These are phyloP conservation scores for Botrytis porri DNA, from an alignment of 2,329 filamentous ascomycete species.

Conservation along the genomic window DNA sequence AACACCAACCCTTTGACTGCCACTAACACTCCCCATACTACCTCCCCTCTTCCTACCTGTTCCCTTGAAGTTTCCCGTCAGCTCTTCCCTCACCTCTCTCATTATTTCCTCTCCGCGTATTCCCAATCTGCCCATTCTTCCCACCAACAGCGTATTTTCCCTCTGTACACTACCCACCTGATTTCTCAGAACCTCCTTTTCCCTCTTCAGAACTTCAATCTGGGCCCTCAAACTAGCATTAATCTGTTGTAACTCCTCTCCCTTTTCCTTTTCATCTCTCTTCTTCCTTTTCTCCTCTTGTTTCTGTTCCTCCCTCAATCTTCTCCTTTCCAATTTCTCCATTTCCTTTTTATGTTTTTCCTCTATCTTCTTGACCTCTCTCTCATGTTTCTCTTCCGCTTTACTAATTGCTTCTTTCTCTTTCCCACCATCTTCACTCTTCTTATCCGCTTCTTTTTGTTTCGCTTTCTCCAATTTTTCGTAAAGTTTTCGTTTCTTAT, in stretches of 20 bases:
- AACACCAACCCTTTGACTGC: background rate
- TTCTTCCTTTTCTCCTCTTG: conserved; percentile 52
- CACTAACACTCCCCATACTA: conserved; percentile 26
- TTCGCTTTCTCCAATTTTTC: conserved; percentile 58
- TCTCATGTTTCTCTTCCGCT: conserved; percentile 60
- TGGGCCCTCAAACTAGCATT: conserved; percentile 49
- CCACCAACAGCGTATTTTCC: conserved; percentile 58
- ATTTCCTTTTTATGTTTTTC: conserved; percentile 65
- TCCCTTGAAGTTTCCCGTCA: conserved; percentile 8
- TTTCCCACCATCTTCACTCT: conserved; percentile 47
- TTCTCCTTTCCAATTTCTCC: conserved; percentile 61
- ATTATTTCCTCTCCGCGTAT: conserved; percentile 33
- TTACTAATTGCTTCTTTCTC: conserved; percentile 53
- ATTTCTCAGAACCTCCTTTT: conserved; percentile 53
- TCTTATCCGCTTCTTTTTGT: conserved; percentile 46
- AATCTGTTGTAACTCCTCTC: conserved; percentile 46
- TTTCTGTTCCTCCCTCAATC: conserved; percentile 60
- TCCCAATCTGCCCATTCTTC: conserved; percentile 49
- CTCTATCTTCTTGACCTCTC: conserved; percentile 62
- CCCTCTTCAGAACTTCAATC: conserved; percentile 53
- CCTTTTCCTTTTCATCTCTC: conserved; percentile 52
- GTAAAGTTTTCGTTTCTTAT: conserved; percentile 59
- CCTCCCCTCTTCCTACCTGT: conserved; percentile 27
- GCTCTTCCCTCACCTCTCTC: conserved; percentile 31
- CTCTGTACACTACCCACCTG: conserved; percentile 57